Conservation (phyloP, 2,329 filamentous ascomycete species). For the Metarhizium humberi region DNA sequence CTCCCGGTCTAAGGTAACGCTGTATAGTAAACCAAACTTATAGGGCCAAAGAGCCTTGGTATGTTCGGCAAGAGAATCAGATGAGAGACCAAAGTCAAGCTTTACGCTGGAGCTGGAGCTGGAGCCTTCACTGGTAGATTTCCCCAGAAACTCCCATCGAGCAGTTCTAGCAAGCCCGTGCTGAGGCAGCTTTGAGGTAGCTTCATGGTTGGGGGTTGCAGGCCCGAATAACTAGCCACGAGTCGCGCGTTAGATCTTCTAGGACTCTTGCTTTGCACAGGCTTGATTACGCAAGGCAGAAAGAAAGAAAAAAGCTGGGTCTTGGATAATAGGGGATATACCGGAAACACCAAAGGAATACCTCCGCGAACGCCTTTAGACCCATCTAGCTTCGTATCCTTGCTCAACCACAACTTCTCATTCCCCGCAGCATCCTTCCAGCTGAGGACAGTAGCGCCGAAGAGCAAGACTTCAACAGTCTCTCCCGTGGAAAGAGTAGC, state of each 20-base stretch:
- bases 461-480: slow-evolving; percentile 76
- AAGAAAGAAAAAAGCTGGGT: too few relatives aligned
- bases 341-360: slow-evolving; percentile 87
- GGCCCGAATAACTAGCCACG: slow-evolving; percentile 69
- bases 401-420: slow-evolving; percentile 82
- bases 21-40: slow-evolving; percentile 87
- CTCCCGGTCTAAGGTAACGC: slow-evolving; percentile 70
- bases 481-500: slow-evolving; percentile 80
- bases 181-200: slow-evolving; percentile 75
- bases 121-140: slow-evolving; percentile 48
- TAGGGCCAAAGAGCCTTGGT: slow-evolving; percentile 70
- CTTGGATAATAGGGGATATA: slow-evolving; percentile 32
- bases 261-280: not conserved
- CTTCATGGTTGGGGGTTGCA: slow-evolving; percentile 62
- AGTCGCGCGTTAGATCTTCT: not conserved
- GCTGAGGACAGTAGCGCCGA: slow-evolving; percentile 83
- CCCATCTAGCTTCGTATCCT: slow-evolving; percentile 73
- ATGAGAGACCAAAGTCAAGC: slow-evolving; percentile 88
- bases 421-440: slow-evolving; percentile 76
- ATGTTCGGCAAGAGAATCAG: slow-evolving; percentile 58
- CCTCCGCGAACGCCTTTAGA: slow-evolving; percentile 85
- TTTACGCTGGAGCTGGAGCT: slow-evolving; percentile 65
- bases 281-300: not conserved
- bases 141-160: slow-evolving; percentile 89
- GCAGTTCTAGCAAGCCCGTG: slow-evolving; percentile 91